phyloP scores from a whole-genome alignment of 140 eudicot genomes.

The Erigeron philadelphicus region DNA sequence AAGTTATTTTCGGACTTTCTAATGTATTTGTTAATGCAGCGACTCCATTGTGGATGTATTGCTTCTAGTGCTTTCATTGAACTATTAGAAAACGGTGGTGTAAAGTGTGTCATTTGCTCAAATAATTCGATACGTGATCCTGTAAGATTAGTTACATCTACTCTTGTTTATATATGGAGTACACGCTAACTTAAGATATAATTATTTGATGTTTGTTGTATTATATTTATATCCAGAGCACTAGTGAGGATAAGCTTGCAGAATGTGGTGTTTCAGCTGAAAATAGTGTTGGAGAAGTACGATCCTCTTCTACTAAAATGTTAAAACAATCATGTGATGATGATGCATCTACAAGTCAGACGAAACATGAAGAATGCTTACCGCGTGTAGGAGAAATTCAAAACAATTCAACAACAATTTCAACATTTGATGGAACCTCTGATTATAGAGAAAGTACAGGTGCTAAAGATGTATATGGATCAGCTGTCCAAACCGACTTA shows the following conservation, averaged over 20 bases:
- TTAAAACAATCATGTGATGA: slow-evolving; percentile 37
- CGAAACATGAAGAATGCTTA: slow-evolving; percentile 40
- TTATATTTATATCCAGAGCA: slow-evolving; percentile 41
- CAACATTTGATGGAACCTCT: slow-evolving; percentile 33
- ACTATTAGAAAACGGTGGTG: slow-evolving; percentile 74
- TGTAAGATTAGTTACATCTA: slow-evolving; percentile 47
- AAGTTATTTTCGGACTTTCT: slow-evolving; percentile 1
- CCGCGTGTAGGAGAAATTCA: slow-evolving; percentile 40
- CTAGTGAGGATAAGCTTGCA: slow-evolving; percentile 38
- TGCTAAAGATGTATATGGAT: slow-evolving; percentile 33
- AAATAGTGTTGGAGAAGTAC: slow-evolving; percentile 36
- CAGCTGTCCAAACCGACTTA: slow-evolving; percentile 59
- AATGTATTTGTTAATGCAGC: slow-evolving; percentile 40
- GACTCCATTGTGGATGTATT: slow-evolving; percentile 95
- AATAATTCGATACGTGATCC: slow-evolving; percentile 29
- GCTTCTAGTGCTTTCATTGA: slow-evolving; percentile 76
- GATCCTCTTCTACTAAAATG: slow-evolving; percentile 30
- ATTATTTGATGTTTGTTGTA: slow-evolving; percentile 16
- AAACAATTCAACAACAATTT: slow-evolving; percentile 29
- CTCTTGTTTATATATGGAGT: slow-evolving; percentile 30
- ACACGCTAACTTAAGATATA: neutral
- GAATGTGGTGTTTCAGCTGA: slow-evolving; percentile 35
- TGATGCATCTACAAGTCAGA: slow-evolving; percentile 32
- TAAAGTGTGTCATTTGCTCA: slow-evolving; percentile 54
- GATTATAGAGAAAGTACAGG: slow-evolving; percentile 35